Conservation (phyloP, 768 basidiomycete genomes). For the Hypholoma fasciculare region DNA sequence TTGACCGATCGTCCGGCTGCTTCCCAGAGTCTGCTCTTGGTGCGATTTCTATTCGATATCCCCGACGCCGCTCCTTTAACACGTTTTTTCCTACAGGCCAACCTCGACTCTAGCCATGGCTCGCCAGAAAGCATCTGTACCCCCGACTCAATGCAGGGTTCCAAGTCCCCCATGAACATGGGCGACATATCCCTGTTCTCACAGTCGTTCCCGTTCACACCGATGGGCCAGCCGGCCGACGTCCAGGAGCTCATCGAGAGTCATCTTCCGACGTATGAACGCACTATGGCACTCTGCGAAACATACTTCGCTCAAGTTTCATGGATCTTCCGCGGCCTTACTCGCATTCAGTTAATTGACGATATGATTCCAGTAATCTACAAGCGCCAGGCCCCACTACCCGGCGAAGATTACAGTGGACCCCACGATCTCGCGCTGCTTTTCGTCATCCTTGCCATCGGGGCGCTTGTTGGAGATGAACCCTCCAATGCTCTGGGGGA, state of each 20-base stretch:
- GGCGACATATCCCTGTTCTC: constrained; percentile 50
- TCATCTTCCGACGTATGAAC: constrained; percentile 54
- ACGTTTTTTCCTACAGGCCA: constrained; percentile 23
- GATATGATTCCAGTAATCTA: constrained; percentile 67
- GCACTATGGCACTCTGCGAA: constrained; percentile 56
- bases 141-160: constrained; percentile 21
- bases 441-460: constrained; percentile 57
- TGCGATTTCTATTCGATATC: constrained; percentile 13
- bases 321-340: constrained; percentile 65
- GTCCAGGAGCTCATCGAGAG: constrained; percentile 49
- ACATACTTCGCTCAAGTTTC: constrained; percentile 63
- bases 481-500: constrained; percentile 46
- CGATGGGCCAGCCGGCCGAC: constrained; percentile 46
- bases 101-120: constrained; percentile 18
- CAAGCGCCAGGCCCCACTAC: constrained; percentile 44
- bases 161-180: constrained; percentile 19
- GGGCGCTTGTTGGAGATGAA: constrained; percentile 42
- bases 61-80: constrained; percentile 22
- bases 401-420: constrained; percentile 35
- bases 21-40: constrained; percentile 25
- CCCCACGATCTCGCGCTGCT: constrained; percentile 55
- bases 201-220: constrained; percentile 64
- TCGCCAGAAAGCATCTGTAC: constrained; percentile 21
- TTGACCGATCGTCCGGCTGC: constrained; percentile 1
- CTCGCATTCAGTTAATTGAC: constrained; percentile 62